Evolutionary conservation across 2,329 filamentous ascomycete genomes (phyloP), one percentile per base, ranked within the genome.

Genomic region (Colletotrichum chlorophyti): DNA sequence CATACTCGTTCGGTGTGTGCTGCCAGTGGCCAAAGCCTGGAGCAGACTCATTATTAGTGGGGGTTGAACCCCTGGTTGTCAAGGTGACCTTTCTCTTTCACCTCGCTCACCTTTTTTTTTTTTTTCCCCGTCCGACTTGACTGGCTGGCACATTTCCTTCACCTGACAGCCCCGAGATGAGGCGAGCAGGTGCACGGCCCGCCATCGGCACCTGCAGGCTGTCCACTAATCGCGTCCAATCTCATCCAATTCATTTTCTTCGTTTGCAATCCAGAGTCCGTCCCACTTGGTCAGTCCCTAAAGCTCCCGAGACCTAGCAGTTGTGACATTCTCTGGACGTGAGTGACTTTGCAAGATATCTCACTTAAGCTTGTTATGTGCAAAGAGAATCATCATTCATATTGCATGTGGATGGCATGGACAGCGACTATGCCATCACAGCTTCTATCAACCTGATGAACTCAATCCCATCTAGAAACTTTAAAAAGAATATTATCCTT

Each of bases 241-340:
- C 8, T 42, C 17, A 24, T 23, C 46, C 38, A 48, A 49, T 38
- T 49, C 34, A 11, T 27, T 19, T 14, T n/a, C n/a, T 27, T 31
- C 26, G 17, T 12, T 15, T 31, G 4, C 8, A 5, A 3, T 9
- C 6, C 1, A 10, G 12, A 15, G 24, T 6, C 23, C n/a, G n/a
- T n/a, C 27, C 51, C 55, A 43, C 51, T 21, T 15, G 9, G 15
- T 35, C 38, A 38, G 43, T 57, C 52, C 53, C 57, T 60, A 45
- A 60, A 60, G 57, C 57, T 50, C 51, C 57, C 57, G 51, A 60
- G 51, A 32, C 43, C 51, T n/a, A n/a, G n/a, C n/a, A n/a, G n/a
- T n/a, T n/a, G n/a, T n/a, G n/a, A n/a, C n/a, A n/a, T n/a, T n/a
- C n/a, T n/a, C n/a, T n/a, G n/a, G n/a, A n/a, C n/a, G n/a, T n/a